Conservation (phyloP, 2,329 filamentous ascomycete species). For the Biscogniauxia mediterranea region DNA sequence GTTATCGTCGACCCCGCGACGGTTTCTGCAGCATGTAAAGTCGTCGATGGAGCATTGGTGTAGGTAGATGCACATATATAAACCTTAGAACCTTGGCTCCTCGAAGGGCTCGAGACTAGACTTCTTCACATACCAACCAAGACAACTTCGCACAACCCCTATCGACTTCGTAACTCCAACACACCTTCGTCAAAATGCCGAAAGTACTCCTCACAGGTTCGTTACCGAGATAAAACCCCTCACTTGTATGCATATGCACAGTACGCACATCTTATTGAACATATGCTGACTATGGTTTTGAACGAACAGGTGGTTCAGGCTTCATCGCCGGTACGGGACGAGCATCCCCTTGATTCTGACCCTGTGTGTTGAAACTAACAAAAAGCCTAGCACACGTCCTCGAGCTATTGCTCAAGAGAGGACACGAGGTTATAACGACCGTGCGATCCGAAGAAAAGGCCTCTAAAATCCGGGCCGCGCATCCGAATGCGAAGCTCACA, state of each 20-base stretch:
- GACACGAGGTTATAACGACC: constrained; percentile 54
- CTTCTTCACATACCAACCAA: background rate
- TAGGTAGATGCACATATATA: background rate
- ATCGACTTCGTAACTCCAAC: background rate
- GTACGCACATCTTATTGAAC: background rate
- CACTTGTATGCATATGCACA: background rate
- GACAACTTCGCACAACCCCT: background rate
- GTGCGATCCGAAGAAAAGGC: constrained; percentile 56
- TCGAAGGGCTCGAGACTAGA: background rate
- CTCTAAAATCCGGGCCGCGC: constrained; percentile 47
- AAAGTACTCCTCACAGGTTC: constrained; percentile 47
- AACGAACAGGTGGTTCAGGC: constrained; percentile 45
- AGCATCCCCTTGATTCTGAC: background rate
- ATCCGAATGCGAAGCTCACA: constrained; percentile 45
- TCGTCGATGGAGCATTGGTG: background rate
- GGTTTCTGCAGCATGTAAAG: background rate
- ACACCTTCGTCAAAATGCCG: constrained; percentile 36
- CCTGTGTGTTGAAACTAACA: constrained; percentile 3
- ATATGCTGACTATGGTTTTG: constrained; percentile 7
- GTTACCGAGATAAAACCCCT: constrained; percentile 14
- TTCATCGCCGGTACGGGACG: constrained; percentile 46
- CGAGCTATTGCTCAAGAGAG: constrained; percentile 50
- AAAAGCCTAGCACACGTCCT: constrained; percentile 48
- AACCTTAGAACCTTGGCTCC: background rate
- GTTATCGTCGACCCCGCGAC: background rate